Conservation (phyloP, 2,329 filamentous ascomycete genomes). For the Monosporascus sp. region DNA sequence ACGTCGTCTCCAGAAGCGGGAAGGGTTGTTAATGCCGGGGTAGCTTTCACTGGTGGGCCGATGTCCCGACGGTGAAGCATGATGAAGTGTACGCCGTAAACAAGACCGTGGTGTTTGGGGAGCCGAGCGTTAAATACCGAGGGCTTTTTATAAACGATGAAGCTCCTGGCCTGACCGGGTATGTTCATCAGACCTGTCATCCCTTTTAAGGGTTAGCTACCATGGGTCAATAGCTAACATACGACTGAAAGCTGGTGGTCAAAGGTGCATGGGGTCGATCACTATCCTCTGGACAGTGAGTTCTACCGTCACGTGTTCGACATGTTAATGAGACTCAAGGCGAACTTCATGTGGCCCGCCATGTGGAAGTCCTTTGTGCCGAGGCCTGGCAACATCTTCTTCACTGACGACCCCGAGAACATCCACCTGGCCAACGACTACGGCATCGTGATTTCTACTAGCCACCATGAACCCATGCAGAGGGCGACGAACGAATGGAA, state of each 20-base stretch:
- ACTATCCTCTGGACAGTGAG: slow-evolving; percentile 43
- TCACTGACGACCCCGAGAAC: slow-evolving; percentile 55
- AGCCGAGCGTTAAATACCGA: slow-evolving; percentile 54
- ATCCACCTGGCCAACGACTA: slow-evolving; percentile 57
- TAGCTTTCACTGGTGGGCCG: slow-evolving; percentile 55
- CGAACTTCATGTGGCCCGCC: slow-evolving; percentile 65
- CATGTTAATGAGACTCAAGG: slow-evolving; percentile 53
- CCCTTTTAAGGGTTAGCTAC: background rate
- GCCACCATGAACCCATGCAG: slow-evolving; percentile 63
- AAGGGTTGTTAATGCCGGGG: background rate
- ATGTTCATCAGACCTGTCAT: background rate
- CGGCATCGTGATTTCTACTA: slow-evolving; percentile 60
- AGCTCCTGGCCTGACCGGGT: slow-evolving; percentile 45
- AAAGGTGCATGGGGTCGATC: slow-evolving; percentile 40
- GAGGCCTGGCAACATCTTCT: slow-evolving; percentile 51
- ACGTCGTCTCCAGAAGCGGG: background rate
- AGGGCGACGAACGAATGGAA: slow-evolving; percentile 49
- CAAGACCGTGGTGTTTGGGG: slow-evolving; percentile 41
- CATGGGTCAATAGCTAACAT: background rate
- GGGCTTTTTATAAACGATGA: slow-evolving; percentile 63
- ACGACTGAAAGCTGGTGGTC: slow-evolving; percentile 45
- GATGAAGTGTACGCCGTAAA: slow-evolving; percentile 44
- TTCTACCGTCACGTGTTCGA: slow-evolving; percentile 63
- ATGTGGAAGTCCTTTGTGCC: slow-evolving; percentile 52
- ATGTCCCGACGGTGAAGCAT: slow-evolving; percentile 47